Conservation (phyloP, 108 stramenopile species). For the Phaeodactylum tricornutum region DNA sequence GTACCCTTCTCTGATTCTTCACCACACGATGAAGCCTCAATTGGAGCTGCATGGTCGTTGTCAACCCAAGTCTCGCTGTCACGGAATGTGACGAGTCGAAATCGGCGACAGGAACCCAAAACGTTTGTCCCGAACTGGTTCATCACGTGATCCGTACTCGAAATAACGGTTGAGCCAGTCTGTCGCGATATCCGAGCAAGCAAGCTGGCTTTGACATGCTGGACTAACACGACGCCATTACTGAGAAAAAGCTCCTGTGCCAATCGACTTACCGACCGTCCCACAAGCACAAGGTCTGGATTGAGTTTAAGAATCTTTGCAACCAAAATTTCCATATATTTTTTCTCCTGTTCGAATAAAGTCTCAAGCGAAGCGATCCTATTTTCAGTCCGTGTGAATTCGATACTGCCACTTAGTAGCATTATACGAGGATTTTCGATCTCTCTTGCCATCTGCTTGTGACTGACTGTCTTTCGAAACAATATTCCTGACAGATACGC, state of each 20-base stretch:
- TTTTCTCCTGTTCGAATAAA: slow-evolving; percentile 87
- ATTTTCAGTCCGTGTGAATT: slow-evolving; percentile 83
- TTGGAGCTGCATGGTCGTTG: not conserved
- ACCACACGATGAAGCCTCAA: not conserved
- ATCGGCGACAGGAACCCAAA: slow-evolving; percentile 65
- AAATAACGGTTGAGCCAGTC: slow-evolving; percentile 85
- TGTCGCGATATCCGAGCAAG: slow-evolving; percentile 83
- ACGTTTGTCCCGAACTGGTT: slow-evolving; percentile 61
- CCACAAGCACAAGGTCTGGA: slow-evolving; percentile 85
- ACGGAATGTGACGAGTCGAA: slow-evolving; percentile 81
- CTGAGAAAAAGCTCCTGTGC: slow-evolving; percentile 84
- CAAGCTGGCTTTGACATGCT: slow-evolving; percentile 81
- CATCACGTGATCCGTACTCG: slow-evolving; percentile 86
- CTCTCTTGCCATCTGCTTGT: slow-evolving; percentile 75
- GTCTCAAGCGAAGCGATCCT: slow-evolving; percentile 85
- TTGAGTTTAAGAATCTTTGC: slow-evolving; percentile 81
- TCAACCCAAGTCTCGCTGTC: slow-evolving; percentile 75
- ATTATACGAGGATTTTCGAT: slow-evolving; percentile 82
- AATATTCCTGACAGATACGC: slow-evolving; percentile 84
- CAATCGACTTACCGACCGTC: slow-evolving; percentile 67
- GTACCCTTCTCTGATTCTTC: slow-evolving; percentile 8
- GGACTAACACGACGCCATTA: slow-evolving; percentile 75
- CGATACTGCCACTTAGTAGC: slow-evolving; percentile 86
- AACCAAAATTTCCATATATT: slow-evolving; percentile 91
- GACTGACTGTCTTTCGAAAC: slow-evolving; percentile 84